A percentile compares a stretch with the other conserved stretches of the same genome.
phyloP scores from a whole-genome alignment of 192 early-diverging fungal species.

The Entophlyctis luteolus region DNA sequence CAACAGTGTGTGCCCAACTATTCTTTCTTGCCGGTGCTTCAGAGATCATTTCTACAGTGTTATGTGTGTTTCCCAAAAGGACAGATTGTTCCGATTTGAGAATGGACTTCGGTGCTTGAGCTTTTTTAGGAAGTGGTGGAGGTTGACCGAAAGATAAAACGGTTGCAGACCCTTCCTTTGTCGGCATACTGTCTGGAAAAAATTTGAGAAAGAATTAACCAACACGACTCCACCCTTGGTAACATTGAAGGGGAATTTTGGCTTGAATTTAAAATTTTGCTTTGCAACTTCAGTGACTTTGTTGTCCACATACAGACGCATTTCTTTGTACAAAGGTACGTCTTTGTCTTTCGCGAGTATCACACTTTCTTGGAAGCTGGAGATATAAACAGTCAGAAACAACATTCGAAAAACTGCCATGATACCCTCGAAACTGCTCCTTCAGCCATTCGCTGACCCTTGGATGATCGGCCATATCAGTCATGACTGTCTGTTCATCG shows the following conservation, averaged over 20 bases:
- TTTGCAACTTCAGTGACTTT: conserved; percentile 3
- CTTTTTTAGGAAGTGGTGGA: too few species aligned
- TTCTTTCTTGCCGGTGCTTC: too few species aligned
- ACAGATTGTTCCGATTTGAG: too few species aligned
- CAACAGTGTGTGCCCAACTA: too few species aligned
- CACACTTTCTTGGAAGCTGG: not conserved
- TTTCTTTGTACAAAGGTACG: conserved; percentile 9
- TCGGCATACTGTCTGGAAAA: too few species aligned
- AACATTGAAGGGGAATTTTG: not conserved
- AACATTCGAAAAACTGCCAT: not conserved
- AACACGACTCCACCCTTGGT: too few species aligned
- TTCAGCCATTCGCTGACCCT: not conserved
- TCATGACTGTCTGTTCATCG: not conserved
- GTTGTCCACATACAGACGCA: not conserved
- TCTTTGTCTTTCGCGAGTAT: not conserved
- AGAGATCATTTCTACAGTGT: too few species aligned
- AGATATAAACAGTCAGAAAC: not conserved
- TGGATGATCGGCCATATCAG: not conserved
- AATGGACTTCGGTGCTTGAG: too few species aligned
- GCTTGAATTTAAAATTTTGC: conserved; percentile 1
- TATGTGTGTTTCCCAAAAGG: too few species aligned
- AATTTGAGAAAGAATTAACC: too few species aligned
- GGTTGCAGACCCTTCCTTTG: too few species aligned
- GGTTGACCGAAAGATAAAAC: too few species aligned
- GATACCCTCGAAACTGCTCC: not conserved